Base-by-base conservation (phyloP, 257 asterid species). In the Capsicum baccatum region DNA sequence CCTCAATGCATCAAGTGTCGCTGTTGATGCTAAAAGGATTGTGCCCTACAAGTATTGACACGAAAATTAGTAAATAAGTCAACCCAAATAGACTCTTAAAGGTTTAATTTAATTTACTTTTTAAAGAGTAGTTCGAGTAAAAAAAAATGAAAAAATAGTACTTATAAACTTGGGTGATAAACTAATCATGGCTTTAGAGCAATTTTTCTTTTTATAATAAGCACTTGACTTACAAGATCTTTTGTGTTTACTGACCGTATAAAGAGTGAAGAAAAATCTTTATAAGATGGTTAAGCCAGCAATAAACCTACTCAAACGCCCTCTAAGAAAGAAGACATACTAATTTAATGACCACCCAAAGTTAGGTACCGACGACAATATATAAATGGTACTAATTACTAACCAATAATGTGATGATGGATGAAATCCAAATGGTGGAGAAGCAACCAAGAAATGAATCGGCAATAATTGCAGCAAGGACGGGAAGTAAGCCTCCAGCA, bases 361-460 rank as follows among this genome's bases (percentile, higher is more conserved):
- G 17, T 17, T 42, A 16, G 56, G 13, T 39, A 39, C 26, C 1
- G 33, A 9, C 15, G 33, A 9, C 15, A 11, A 9, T 10, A 70
- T 17, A 70, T 0, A n/a, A 39, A 56, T 47, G 42, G 6, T 48
- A 42, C 2, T 9, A 88, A 91, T 26, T 26, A 26, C 33, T 26
- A 39, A 39, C 94, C 93, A 86, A 81, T 3, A 89, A 37, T 59
- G 92, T 84, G 88, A 92, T 64, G 76, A 87, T 70, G 66, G 92
- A 85, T 17, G 93, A 91, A 70, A 87, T 84, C 89, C 90, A 90
- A 81, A 90, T 84, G 88, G 87, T 89, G 2, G 91, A 55, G 85
- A 39, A 90, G 33, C 92, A 91, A 8, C 92, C 93, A 3, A 91
- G 88, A 71, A 86, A 86, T 0, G 94, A 91, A 62, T 91, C 94